Evolutionary conservation across 2,329 filamentous ascomycete species (phyloP).

Genomic region (Zymoseptoria pseudotritici): DNA sequence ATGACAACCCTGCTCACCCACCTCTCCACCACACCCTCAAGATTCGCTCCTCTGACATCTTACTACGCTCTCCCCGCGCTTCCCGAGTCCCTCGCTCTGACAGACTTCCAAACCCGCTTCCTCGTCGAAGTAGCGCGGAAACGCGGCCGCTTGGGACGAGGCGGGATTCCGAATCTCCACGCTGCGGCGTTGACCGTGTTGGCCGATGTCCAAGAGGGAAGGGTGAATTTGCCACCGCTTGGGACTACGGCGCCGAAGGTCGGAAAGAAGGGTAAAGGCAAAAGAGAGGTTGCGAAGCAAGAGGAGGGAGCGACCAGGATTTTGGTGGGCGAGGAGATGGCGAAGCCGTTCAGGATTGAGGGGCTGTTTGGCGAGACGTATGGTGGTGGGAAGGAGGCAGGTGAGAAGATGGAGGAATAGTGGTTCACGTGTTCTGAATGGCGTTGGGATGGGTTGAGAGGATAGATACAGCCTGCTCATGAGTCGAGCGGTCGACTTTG

Average conservation of each 20-base stretch:
- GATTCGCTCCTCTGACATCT: constrained; percentile 42
- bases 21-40: constrained; percentile 44
- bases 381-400: constrained; percentile 24
- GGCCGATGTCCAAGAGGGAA: constrained; percentile 92
- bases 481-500: neutral
- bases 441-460: neutral
- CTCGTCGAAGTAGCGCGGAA: constrained; percentile 91
- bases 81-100: constrained; percentile 34
- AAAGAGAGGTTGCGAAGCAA: neutral
- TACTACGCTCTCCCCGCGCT: constrained; percentile 81
- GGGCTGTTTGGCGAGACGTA: constrained; percentile 74
- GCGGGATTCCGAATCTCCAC: constrained; percentile 81
- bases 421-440: neutral
- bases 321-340: constrained; percentile 86
- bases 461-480: neutral
- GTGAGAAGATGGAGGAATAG: constrained; percentile 9
- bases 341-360: constrained; percentile 89
- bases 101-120: constrained; percentile 69
- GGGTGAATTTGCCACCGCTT: constrained; percentile 51
- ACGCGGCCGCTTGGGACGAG: constrained; percentile 77
- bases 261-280: constrained; percentile 48
- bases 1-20: constrained; percentile 77
- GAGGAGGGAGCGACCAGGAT: constrained; percentile 37
- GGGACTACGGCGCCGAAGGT: constrained; percentile 19
- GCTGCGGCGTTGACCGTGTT: constrained; percentile 88